Conservation (phyloP, 306 rosid genomes). For the Pueraria montana region DNA sequence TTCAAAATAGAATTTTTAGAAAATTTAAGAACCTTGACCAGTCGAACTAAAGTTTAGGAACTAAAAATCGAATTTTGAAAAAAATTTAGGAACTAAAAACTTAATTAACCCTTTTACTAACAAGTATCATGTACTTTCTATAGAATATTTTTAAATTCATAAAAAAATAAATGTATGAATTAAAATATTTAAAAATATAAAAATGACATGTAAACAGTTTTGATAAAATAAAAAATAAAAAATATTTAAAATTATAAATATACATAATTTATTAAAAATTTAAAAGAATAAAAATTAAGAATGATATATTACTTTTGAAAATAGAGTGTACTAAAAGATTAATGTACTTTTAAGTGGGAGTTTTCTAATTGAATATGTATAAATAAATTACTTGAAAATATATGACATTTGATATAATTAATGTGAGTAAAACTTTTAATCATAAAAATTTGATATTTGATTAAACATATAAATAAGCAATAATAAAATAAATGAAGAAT, state of each 20-base stretch:
- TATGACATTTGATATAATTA: not conserved
- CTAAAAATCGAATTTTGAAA: too few species aligned
- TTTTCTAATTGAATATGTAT: not conserved
- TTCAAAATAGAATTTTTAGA: too few species aligned
- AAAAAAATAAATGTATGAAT: not conserved
- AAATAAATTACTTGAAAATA: not conserved
- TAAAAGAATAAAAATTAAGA: not conserved
- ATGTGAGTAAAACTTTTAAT: not conserved
- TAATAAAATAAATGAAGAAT: not conserved
- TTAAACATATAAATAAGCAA: not conserved
- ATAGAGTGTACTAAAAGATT: not conserved
- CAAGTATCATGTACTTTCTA: not conserved
- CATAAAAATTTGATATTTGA: not conserved
- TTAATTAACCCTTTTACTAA: too few species aligned
- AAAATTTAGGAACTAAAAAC: too few species aligned
- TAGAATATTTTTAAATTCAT: not conserved
- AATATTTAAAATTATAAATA: not conserved
- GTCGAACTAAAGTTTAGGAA: too few species aligned
- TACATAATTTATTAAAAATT: not conserved
- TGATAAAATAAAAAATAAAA: not conserved
- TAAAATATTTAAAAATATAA: not conserved
- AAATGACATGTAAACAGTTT: not conserved
- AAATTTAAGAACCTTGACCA: too few species aligned
- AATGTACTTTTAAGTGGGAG: not conserved
- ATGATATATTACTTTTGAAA: not conserved